Base-by-base conservation (phyloP, 2,329 filamentous ascomycete genomes). In the Cladosporium velox region DNA sequence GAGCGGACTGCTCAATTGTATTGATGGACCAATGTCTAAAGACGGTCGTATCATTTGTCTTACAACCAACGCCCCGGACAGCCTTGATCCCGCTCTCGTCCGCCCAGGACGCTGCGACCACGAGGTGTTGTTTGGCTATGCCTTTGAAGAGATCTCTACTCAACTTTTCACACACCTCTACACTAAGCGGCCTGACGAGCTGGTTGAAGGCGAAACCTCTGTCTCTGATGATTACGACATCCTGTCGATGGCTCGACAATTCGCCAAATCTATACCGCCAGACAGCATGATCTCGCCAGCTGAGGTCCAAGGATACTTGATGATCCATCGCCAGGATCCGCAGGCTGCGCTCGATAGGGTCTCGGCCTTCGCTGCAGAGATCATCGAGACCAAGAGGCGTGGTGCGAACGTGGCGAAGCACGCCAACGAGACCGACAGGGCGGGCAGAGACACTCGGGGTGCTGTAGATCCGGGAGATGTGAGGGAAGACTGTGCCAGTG, bases 21-120 rank as follows among this genome's bases (percentile, higher is more conserved):
- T 94, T 24, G 91, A 95, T 71, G 90, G 91, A 62, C 90, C 92
- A 1, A 89, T 89, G 1, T 90, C 88, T 1, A 89, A 90, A 70
- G 90, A 93, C 77, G 91, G 90, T 32, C 85, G 90, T 59, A 85
- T 93, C 14, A 84, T 93, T 5, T 87, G 93, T 78, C 92, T 93
- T 88, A 92, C 90, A 0, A 91, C 89, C 28, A 93, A 93, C 77
- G 85, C 87, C 65, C 88, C 88, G 3, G 87, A 93, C 70, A 82
- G 85, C 8, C 84, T 93, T 0, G 91, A 93, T 73, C 84, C 88
- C 58, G 91, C 90, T 0, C 82, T 93, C 18, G 88, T 91, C 60
- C 83, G 90, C 0, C 90, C 90, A 0, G 90, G 90, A 1, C 84
- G 89, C 0, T 87, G 92, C 10, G 88, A 91, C 68, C 34, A 66